These are phyloP conservation scores for Funneliformis mosseae DNA, from an alignment of 192 early-diverging fungal genomes.

Conservation along the genomic window DNA sequence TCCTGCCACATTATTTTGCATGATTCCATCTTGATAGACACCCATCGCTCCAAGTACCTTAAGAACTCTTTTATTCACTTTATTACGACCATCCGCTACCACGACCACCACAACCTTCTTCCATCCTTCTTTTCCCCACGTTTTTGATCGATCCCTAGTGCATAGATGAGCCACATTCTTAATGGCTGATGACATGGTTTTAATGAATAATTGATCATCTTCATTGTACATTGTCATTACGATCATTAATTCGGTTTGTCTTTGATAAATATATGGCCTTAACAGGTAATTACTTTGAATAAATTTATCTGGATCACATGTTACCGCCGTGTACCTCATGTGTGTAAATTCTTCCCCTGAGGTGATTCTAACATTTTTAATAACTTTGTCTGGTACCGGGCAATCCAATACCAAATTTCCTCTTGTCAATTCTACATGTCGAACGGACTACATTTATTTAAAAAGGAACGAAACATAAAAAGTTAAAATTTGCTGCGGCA, in stretches of 20 bases:
- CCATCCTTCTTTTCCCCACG: constrained; percentile 85
- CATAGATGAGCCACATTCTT: constrained; percentile 94
- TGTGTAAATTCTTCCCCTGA: constrained; percentile 63
- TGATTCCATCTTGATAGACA: constrained; percentile 73
- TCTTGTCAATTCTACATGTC: constrained; percentile 55
- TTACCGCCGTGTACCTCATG: constrained; percentile 73
- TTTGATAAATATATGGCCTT: constrained; percentile 66
- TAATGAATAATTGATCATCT: constrained; percentile 87
- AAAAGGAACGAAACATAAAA: neutral
- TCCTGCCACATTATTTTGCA: constrained; percentile 68
- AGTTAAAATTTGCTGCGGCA: neutral
- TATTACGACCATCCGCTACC: constrained; percentile 86
- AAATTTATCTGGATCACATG: constrained; percentile 70
- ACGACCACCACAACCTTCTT: constrained; percentile 90
- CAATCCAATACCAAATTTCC: constrained; percentile 72
- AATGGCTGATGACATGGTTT: constrained; percentile 84
- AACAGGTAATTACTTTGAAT: constrained; percentile 60
- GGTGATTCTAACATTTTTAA: constrained; percentile 52
- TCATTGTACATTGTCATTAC: constrained; percentile 95
- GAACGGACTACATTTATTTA: neutral
- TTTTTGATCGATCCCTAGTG: constrained; percentile 66
- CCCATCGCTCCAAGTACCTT: constrained; percentile 84
- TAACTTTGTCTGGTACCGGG: constrained; percentile 56
- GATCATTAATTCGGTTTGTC: constrained; percentile 87
- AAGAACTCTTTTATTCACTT: constrained; percentile 71